Conservation (phyloP, 1,284 basidiomycete genomes). For the Sporisorium scitamineum region DNA sequence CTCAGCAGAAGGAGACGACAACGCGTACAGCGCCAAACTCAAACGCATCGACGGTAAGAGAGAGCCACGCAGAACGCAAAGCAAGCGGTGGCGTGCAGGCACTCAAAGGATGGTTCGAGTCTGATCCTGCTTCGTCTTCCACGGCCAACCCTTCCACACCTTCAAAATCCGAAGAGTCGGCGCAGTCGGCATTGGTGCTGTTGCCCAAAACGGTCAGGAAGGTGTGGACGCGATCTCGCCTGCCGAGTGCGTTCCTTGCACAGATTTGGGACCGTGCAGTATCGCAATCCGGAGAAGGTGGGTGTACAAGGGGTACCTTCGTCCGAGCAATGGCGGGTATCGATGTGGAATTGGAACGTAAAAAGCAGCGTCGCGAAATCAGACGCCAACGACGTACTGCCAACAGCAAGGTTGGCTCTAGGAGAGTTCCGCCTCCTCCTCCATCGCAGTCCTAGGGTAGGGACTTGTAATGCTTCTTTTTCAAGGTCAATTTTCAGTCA, state of each 20-base stretch:
- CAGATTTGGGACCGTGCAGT: conserved; percentile 28
- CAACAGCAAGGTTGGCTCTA: neutral
- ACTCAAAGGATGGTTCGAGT: conserved; percentile 45
- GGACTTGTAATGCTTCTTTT: neutral
- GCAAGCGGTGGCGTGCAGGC: conserved; percentile 19
- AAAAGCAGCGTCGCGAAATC: neutral
- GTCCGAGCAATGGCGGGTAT: conserved; percentile 28
- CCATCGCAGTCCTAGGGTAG: neutral
- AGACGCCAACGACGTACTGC: neutral
- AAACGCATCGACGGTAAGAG: conserved; percentile 2
- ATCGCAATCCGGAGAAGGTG: neutral
- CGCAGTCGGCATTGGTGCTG: neutral
- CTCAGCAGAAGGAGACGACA: neutral
- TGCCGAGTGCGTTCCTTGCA: conserved; percentile 14
- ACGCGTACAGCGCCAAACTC: neutral
- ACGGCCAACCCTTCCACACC: neutral
- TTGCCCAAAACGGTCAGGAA: conserved; percentile 12
- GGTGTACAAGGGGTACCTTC: conserved; percentile 16
- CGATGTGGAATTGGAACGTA: conserved; percentile 35
- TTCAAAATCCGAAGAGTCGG: neutral
- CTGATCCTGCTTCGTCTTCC: conserved; percentile 10
- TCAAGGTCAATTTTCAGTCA: neutral
- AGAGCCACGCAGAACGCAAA: neutral
- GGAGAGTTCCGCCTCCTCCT: conserved; percentile 22
- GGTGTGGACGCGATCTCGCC: conserved; percentile 29